A percentile compares a stretch with the other conserved stretches of the same genome.
Evolutionary conservation across 2,329 filamentous ascomycete genomes (phyloP).

Genomic region (Penicillium concentricum): DNA sequence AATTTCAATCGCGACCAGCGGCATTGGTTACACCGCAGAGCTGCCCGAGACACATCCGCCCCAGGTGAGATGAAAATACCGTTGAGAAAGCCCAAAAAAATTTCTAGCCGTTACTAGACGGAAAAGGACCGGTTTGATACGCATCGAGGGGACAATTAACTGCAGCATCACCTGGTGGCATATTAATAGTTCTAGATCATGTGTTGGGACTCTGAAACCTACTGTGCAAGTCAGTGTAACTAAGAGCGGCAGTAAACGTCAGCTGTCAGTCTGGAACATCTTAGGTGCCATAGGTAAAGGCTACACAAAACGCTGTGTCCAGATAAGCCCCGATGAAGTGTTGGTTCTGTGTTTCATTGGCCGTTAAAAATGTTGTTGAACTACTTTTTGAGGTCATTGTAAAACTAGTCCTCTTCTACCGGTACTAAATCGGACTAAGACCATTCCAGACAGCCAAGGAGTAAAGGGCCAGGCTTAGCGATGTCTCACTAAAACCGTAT

Average conservation of each 20-base stretch:
- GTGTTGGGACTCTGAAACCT: background rate
- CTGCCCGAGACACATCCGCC: constrained; percentile 8
- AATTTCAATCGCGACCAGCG: constrained; percentile 8
- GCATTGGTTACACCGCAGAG: constrained; percentile 12
- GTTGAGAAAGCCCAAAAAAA: background rate
- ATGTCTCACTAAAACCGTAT: background rate
- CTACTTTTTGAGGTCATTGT: background rate
- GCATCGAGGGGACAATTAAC: too few relatives aligned
- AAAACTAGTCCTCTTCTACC: background rate
- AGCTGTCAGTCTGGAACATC: background rate
- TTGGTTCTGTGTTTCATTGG: background rate
- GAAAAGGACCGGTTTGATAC: background rate
- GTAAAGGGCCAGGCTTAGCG: background rate
- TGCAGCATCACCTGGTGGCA: background rate
- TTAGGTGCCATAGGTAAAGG: background rate
- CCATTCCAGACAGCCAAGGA: background rate
- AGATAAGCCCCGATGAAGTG: background rate
- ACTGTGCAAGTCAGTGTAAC: background rate
- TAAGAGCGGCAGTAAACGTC: background rate
- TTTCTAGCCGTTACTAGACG: background rate
- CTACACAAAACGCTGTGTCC: background rate
- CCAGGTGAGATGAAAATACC: constrained; percentile 14
- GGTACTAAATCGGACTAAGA: background rate
- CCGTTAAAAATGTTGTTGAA: background rate
- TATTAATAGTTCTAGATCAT: background rate